Evolutionary conservation across 164 flowering plant species (phyloP), one percentile per base, ranked within the genome.

Genomic region (Dillenia turbinata): DNA sequence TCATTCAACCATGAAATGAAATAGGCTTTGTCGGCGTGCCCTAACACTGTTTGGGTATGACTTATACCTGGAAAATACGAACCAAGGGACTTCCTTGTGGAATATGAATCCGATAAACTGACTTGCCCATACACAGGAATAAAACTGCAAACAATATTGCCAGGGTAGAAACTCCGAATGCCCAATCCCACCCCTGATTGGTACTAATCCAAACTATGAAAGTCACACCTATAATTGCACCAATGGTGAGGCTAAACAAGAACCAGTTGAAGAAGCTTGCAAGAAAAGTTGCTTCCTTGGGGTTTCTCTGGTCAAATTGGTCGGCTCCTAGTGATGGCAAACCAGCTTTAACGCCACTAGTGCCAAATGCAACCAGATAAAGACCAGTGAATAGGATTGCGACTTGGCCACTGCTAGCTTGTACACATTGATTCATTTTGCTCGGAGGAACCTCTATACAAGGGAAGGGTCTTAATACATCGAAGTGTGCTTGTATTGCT

Each of bases 211-310:
- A 84, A 5, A 86, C 91, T 14, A 88, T 17, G 19, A 86, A 69
- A 7, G 86, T 84, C 17, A 83, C 85, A 1, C 95, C 91, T n/a
- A 84, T 11, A 3, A 79, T 69, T 0, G 81, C 74, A 14, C 95
- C 95, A 10, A 66, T 19, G 10, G 85, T 78, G 54, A 83, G 63
- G 64, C 81, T 83, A 60, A 86, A 78, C 69, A 84, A 52, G 70
- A 83, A 74, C 86, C 88, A 88, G 69, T 88, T 86, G 79, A 88
- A 88, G 77, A 69, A 88, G 63, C 88, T 86, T 3, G 91, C 75
- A 13, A 88, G 70, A 10, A 60, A 62, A 55, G 73, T 26, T 43
- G 82, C 81, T 62, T 77, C 85, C 47, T 76, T 71, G 12, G 85
- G 83, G 69, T 84, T 74, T n/a, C 46, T 75, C 24, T 75, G 77